Evolutionary conservation across 2,329 filamentous ascomycete species (phyloP), one percentile per base, ranked within the genome.

Genomic region (Fusarium sp.): DNA sequence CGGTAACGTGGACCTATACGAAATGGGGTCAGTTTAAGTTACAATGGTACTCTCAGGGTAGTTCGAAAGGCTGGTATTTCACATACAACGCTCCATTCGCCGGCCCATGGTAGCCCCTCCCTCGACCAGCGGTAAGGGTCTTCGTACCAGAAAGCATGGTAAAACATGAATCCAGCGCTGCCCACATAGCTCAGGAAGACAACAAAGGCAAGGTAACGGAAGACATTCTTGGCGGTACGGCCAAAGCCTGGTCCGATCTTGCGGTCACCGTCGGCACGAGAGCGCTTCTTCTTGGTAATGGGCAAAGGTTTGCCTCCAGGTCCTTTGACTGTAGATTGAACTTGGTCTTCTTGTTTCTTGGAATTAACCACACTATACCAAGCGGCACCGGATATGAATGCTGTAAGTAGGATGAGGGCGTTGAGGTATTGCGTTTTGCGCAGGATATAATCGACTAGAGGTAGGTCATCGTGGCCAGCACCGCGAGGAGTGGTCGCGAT

Each of bases 291-390:
- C 76, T 89, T 92, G 62, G 85, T 87, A 50, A 84, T 77, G n/a
- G 94, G 94, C 55, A 98, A 84, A 34, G 94, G 94, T 78, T 97
- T 94, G 71, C 94, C 95, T 57, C 93, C 94, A 2, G 94, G 94
- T n/a, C 94, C 94, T 54, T 86, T 89, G 69, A 87, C 80, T 33
- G 79, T 83, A 22, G 84, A 86, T 53, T 79, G 78, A 22, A 83
- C 76, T 36, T 82, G 75, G 66, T 84, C 81, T 38, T 86, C 84
- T 59, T 84, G 82, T 54, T 82, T 84, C 69, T 82, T 83, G 31
- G 85, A 82, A 57, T 82, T 84, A 75, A 84, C 78, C 42, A 88
- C 81, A 74, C 85, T 87, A 76, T 88, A 84, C 65, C 84, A 80
- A 34, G 83, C 84, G 44, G 85, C 84, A 56, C 84, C 78, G 39